These are phyloP conservation scores for Geotrichum cucujoidarum DNA, from an alignment of 1,139 yeast species.

Conservation along the genomic window DNA sequence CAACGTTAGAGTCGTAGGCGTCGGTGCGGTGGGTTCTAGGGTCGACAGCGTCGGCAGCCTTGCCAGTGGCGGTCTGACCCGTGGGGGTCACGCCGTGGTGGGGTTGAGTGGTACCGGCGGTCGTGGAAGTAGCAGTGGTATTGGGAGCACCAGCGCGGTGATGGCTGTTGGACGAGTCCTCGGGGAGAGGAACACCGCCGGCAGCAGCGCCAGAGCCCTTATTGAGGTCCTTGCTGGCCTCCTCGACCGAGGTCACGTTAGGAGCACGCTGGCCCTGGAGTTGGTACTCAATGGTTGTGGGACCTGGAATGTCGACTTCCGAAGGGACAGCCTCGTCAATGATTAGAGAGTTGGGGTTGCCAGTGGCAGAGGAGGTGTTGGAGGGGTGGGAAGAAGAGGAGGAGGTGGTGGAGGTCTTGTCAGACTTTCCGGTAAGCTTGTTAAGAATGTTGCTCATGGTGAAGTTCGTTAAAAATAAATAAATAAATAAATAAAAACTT, in stretches of 20 bases:
- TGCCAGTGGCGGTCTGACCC: too few relatives aligned
- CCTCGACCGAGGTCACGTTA: not conserved
- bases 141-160: slow-evolving; percentile 1
- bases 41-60: slow-evolving; percentile 5
- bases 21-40: slow-evolving; percentile 6
- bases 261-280: slow-evolving; percentile 6
- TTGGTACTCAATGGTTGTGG: slow-evolving; percentile 17
- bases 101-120: not conserved
- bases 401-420: not conserved
- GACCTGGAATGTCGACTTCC: slow-evolving; percentile 12
- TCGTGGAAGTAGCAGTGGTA: not conserved
- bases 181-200: not conserved
- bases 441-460: slow-evolving; percentile 1
- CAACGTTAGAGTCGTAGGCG: slow-evolving; percentile 7
- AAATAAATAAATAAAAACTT: not conserved
- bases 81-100: not conserved
- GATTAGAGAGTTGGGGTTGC: slow-evolving; percentile 14
- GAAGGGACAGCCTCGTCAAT: slow-evolving; percentile 17
- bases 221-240: not conserved
- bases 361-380: not conserved
- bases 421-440: slow-evolving; percentile 1
- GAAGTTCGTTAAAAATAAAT: not conserved
- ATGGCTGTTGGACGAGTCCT: not conserved
- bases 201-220: not conserved
- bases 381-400: not conserved